These are phyloP conservation scores for Fomitopsis schrenkii DNA, from an alignment of 1,284 basidiomycete genomes.

Conservation along the genomic window DNA sequence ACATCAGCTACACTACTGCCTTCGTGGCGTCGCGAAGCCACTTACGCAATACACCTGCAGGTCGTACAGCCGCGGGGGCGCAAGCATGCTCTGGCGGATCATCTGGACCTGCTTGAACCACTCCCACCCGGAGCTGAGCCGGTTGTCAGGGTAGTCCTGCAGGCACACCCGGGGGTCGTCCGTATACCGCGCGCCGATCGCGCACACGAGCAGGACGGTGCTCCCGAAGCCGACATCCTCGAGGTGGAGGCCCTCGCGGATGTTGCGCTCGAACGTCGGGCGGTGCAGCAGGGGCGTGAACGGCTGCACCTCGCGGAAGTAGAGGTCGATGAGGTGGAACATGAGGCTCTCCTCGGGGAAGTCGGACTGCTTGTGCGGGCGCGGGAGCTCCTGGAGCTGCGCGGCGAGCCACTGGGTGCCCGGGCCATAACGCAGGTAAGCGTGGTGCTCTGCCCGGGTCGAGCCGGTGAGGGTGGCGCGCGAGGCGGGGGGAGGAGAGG, in stretches of 20 bases:
- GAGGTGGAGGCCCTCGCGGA: slow-evolving; percentile 55
- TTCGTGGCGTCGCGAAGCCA: not conserved
- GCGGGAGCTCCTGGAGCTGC: slow-evolving; percentile 24
- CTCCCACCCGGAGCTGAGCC: slow-evolving; percentile 72
- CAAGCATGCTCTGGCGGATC: slow-evolving; percentile 52
- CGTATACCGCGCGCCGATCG: slow-evolving; percentile 66
- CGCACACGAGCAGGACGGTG: slow-evolving; percentile 72
- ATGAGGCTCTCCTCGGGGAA: slow-evolving; percentile 68
- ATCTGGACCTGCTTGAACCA: slow-evolving; percentile 66
- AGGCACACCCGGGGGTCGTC: slow-evolving; percentile 64
- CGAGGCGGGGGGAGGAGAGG: not conserved
- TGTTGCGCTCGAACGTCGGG: slow-evolving; percentile 63
- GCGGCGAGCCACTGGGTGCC: slow-evolving; percentile 29
- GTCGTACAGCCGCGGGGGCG: slow-evolving; percentile 61
- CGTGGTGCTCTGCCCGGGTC: not conserved
- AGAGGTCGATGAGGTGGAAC: slow-evolving; percentile 57
- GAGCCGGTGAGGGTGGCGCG: not conserved
- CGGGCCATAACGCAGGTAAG: not conserved
- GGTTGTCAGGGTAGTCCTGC: slow-evolving; percentile 35
- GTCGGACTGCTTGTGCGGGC: slow-evolving; percentile 22
- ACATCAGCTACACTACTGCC: not conserved
- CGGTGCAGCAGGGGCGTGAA: slow-evolving; percentile 76
- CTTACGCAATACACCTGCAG: slow-evolving; percentile 54
- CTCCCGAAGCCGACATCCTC: slow-evolving; percentile 62
- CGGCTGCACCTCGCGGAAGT: slow-evolving; percentile 61